Evolutionary conservation across 345 rosid genomes (phyloP).

Genomic region (Moricandia arvensis): DNA sequence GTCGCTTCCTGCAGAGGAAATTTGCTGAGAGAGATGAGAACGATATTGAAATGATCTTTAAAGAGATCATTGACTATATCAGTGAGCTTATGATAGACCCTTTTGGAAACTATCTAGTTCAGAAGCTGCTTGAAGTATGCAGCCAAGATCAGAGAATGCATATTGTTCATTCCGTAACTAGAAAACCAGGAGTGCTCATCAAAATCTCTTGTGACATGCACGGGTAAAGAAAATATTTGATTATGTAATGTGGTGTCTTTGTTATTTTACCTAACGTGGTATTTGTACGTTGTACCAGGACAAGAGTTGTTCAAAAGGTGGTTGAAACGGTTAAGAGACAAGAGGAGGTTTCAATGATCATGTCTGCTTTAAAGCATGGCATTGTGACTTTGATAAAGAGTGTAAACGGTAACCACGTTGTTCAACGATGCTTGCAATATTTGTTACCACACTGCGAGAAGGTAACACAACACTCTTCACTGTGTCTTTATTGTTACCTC

Average conservation of each 20-base stretch:
- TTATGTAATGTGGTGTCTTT: neutral
- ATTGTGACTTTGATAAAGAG: conserved; percentile 68
- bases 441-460: conserved; percentile 55
- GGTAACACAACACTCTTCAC: conserved; percentile 37
- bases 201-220: conserved; percentile 80
- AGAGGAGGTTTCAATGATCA: conserved; percentile 57
- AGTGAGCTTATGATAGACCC: conserved; percentile 77
- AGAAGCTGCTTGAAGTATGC: conserved; percentile 80
- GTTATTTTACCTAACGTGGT: neutral
- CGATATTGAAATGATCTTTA: conserved; percentile 63
- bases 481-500: no score
- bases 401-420: conserved; percentile 80
- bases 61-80: conserved; percentile 63
- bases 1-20: conserved; percentile 68
- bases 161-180: conserved; percentile 57
- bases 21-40: conserved; percentile 54
- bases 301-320: conserved; percentile 83
- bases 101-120: conserved; percentile 77
- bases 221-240: conserved; percentile 44
- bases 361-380: conserved; percentile 61
- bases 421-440: conserved; percentile 69
- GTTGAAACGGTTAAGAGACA: conserved; percentile 57
- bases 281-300: conserved; percentile 39
- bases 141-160: conserved; percentile 57
- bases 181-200: conserved; percentile 60